These are phyloP conservation scores for Coprinopsis strossmayeri DNA, from an alignment of 768 basidiomycete genomes.

Conservation along the genomic window DNA sequence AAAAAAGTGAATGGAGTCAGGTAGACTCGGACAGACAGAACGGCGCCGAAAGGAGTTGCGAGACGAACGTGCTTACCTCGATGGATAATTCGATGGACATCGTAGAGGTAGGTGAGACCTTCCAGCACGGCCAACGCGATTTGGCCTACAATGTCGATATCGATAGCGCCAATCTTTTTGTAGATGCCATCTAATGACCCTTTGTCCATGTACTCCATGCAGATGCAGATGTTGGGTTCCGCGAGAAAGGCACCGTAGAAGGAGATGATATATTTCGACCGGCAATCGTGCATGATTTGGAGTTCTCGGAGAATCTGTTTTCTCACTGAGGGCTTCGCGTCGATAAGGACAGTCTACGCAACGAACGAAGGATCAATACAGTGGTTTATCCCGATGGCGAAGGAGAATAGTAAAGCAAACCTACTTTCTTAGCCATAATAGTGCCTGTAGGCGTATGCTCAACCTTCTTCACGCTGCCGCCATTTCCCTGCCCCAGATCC, in stretches of 20 bases:
- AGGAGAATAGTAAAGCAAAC: slow-evolving; percentile 18
- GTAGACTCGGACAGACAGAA: slow-evolving; percentile 1
- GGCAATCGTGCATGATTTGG: slow-evolving; percentile 98
- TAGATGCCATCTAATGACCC: slow-evolving; percentile 93
- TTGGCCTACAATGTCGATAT: slow-evolving; percentile 86
- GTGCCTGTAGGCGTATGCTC: slow-evolving; percentile 87
- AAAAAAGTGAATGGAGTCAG: neutral
- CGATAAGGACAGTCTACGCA: slow-evolving; percentile 84
- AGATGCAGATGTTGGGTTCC: slow-evolving; percentile 98
- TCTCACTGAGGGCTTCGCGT: slow-evolving; percentile 91
- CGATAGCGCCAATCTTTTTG: slow-evolving; percentile 90
- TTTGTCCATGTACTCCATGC: slow-evolving; percentile 97
- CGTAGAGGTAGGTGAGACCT: slow-evolving; percentile 95
- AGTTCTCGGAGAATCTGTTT: slow-evolving; percentile 98
- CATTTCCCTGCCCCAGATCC: slow-evolving; percentile 94
- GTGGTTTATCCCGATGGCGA: neutral
- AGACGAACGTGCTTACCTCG: slow-evolving; percentile 53
- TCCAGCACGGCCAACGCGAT: slow-evolving; percentile 94
- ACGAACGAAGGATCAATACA: neutral
- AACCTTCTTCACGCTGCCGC: slow-evolving; percentile 95
- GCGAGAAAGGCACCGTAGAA: slow-evolving; percentile 96
- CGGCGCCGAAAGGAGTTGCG: neutral
- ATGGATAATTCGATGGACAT: slow-evolving; percentile 96
- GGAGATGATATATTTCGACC: slow-evolving; percentile 89
- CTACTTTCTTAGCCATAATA: slow-evolving; percentile 97